These are phyloP conservation scores for Fusarium cyanostomum DNA, from an alignment of 2,329 filamentous ascomycete genomes.

Conservation along the genomic window DNA sequence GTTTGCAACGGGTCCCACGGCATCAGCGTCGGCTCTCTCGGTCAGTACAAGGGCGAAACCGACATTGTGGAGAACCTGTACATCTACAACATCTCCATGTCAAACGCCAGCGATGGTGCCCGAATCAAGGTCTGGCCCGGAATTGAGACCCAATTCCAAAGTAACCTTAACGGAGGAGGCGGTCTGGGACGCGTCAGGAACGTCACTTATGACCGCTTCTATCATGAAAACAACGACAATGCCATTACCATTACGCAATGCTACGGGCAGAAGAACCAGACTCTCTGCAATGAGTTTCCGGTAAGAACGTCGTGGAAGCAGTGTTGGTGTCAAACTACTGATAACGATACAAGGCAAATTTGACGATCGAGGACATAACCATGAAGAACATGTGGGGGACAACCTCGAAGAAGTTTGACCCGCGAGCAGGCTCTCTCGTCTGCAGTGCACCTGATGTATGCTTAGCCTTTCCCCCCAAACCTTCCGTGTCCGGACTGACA, in stretches of 20 bases:
- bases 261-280: constrained; percentile 43
- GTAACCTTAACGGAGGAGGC: constrained; percentile 68
- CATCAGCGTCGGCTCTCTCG: constrained; percentile 76
- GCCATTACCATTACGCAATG: constrained; percentile 45
- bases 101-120: constrained; percentile 70
- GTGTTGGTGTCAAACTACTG: neutral
- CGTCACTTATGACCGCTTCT: constrained; percentile 72
- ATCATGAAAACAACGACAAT: constrained; percentile 67
- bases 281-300: constrained; percentile 38
- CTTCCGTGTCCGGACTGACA: neutral
- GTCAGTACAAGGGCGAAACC: constrained; percentile 70
- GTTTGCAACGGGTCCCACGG: constrained; percentile 76
- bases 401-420: constrained; percentile 43
- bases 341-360: constrained; percentile 30
- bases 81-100: constrained; percentile 68
- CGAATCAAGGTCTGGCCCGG: constrained; percentile 81
- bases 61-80: constrained; percentile 77
- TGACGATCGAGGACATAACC: constrained; percentile 41
- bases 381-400: constrained; percentile 46
- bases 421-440: constrained; percentile 42
- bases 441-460: constrained; percentile 45
- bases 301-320: constrained; percentile 11
- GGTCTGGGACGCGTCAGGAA: constrained; percentile 65
- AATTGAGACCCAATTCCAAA: constrained; percentile 45
- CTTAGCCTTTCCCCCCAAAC: accelerated